Conservation (phyloP, 2,329 filamentous ascomycete species). For the Didymella pomorum region DNA sequence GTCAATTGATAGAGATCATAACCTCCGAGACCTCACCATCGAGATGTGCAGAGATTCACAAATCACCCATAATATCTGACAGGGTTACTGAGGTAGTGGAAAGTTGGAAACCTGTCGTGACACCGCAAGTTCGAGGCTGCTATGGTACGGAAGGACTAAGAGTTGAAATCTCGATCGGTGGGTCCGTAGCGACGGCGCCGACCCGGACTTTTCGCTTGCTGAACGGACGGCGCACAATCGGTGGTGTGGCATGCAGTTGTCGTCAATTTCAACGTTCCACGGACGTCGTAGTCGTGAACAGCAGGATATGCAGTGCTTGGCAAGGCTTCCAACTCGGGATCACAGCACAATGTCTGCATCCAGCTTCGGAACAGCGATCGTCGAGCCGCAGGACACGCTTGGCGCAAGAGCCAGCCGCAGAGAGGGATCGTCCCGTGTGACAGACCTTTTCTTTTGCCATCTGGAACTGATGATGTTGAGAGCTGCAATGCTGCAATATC, state of each 20-base stretch:
- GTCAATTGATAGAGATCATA: neutral
- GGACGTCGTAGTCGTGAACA: slow-evolving; percentile 12
- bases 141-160: slow-evolving; percentile 2
- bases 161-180: slow-evolving; percentile 20
- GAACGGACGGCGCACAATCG: slow-evolving; percentile 17
- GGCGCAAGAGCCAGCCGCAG: neutral
- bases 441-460: neutral
- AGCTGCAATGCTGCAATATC: neutral
- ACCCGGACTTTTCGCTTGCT: slow-evolving; percentile 19
- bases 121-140: slow-evolving; percentile 12
- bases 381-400: neutral
- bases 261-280: slow-evolving; percentile 6
- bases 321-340: slow-evolving; percentile 13
- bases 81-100: slow-evolving; percentile 8
- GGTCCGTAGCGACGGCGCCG: slow-evolving; percentile 19
- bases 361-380: slow-evolving; percentile 2
- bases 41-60: neutral
- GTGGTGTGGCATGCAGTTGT: slow-evolving; percentile 22
- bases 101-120: slow-evolving; percentile 12
- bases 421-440: slow-evolving; percentile 2
- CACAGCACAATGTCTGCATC: slow-evolving; percentile 26
- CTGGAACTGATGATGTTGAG: neutral
- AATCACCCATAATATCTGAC: slow-evolving; percentile 2
- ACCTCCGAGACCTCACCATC: neutral
- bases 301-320: slow-evolving; percentile 16